These are phyloP conservation scores for Phytopythium delawarense DNA, from an alignment of 352 stramenopile genomes.

Conservation along the genomic window DNA sequence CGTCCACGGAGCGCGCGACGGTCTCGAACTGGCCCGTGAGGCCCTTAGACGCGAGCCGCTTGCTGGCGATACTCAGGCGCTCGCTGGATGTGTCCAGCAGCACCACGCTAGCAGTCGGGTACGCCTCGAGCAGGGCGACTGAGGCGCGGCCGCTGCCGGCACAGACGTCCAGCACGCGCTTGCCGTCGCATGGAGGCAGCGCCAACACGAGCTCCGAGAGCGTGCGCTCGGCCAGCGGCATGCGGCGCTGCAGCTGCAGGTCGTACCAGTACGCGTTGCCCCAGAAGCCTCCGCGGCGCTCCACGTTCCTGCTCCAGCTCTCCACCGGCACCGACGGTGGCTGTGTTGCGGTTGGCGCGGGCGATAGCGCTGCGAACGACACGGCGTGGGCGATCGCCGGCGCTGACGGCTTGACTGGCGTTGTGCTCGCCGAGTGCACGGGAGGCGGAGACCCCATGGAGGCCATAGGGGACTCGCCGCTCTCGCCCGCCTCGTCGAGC, in stretches of 20 bases:
- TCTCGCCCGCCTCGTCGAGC: not conserved
- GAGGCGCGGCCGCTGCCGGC: constrained; percentile 58
- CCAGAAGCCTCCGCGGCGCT: constrained; percentile 66
- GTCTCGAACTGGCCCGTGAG: constrained; percentile 16
- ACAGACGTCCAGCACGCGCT: constrained; percentile 61
- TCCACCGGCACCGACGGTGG: not conserved
- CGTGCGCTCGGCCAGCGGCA: constrained; percentile 59
- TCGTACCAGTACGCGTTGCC: constrained; percentile 79
- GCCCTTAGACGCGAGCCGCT: constrained; percentile 23
- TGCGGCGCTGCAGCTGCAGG: constrained; percentile 46
- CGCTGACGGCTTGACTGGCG: not conserved
- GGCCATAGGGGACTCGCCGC: not conserved
- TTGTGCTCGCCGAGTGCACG: not conserved
- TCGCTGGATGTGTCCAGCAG: constrained; percentile 59
- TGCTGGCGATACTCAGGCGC: constrained; percentile 42
- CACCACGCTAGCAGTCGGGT: constrained; percentile 48
- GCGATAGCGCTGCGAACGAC: too few relatives aligned
- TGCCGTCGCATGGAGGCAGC: constrained; percentile 53
- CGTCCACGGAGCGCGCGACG: constrained; percentile 12
- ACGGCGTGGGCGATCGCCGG: not conserved
- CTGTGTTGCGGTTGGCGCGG: not conserved
- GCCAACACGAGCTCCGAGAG: constrained; percentile 57
- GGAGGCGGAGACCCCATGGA: not conserved
- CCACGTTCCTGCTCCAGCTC: constrained; percentile 54
- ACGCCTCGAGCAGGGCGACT: constrained; percentile 47